Percentiles rank a stretch among this genome's conserved stretches.
These are phyloP conservation scores for Parachaetomium inaequale DNA, from an alignment of 495 filamentous ascomycete species.

Conservation along the genomic window DNA sequence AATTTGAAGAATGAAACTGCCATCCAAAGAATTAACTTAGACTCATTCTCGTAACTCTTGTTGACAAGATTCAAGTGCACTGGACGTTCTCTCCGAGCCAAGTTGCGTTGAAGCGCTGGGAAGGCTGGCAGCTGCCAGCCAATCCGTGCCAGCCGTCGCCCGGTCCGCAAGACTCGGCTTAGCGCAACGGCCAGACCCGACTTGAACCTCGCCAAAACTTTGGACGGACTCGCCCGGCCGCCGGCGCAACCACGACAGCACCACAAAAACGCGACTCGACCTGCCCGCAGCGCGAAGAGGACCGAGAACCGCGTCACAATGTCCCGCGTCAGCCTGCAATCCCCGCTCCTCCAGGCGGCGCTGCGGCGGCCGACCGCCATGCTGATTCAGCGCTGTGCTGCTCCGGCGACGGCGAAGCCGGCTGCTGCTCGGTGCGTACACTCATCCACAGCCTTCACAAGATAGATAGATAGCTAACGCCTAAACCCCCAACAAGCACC, in stretches of 20 bases:
- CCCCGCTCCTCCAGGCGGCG: slow-evolving; percentile 24
- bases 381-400: slow-evolving; percentile 4
- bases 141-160: slow-evolving; percentile 7
- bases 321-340: slow-evolving; percentile 10
- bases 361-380: slow-evolving; percentile 21
- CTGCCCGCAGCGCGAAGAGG: background rate
- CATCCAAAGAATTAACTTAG: too few relatives aligned
- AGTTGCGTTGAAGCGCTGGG: background rate
- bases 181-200: background rate
- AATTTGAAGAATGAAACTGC: too few relatives aligned
- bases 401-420: background rate
- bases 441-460: background rate
- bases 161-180: slow-evolving; percentile 2
- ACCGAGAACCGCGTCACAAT: background rate
- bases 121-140: slow-evolving; percentile 6
- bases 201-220: slow-evolving; percentile 15
- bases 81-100: background rate
- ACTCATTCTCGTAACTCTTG: too few relatives aligned
- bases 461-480: background rate
- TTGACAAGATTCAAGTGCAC: too few relatives aligned
- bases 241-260: slow-evolving; percentile 11
- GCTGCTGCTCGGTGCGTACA: slow-evolving; percentile 19
- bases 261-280: background rate
- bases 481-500: slow-evolving; percentile 21
- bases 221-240: slow-evolving; percentile 4